Conservation (phyloP, 441 rosid genomes). For the Adansonia grandidieri region DNA sequence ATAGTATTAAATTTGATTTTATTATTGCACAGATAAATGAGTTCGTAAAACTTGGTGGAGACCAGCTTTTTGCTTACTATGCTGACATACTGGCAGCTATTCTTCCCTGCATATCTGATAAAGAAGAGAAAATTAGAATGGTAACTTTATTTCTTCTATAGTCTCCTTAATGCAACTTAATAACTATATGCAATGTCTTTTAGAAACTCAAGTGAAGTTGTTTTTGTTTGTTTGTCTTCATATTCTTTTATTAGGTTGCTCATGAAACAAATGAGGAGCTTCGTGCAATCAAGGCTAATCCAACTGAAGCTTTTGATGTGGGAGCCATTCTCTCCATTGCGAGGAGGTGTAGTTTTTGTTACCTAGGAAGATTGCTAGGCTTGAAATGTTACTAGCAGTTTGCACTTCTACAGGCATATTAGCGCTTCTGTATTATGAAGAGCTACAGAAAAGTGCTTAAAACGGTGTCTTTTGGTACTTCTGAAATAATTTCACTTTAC, state of each 20-base stretch:
- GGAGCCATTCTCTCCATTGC: slow-evolving; percentile 89
- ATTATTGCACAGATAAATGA: slow-evolving; percentile 80
- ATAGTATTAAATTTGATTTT: slow-evolving; percentile 6
- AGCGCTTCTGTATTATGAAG: slow-evolving; percentile 28
- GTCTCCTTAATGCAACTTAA: slow-evolving; percentile 19
- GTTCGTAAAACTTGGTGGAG: slow-evolving; percentile 99
- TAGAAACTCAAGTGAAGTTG: slow-evolving; percentile 29
- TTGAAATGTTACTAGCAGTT: slow-evolving; percentile 27
- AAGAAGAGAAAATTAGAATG: slow-evolving; percentile 99
- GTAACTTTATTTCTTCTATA: slow-evolving; percentile 55
- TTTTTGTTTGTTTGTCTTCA: slow-evolving; percentile 15
- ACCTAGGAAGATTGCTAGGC: slow-evolving; percentile 29
- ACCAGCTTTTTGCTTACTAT: slow-evolving; percentile 94
- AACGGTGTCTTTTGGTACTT: slow-evolving; percentile 1
- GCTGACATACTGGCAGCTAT: slow-evolving; percentile 97
- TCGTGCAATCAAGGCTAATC: slow-evolving; percentile 80
- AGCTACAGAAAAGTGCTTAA: slow-evolving; percentile 30
- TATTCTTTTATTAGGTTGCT: slow-evolving; percentile 69
- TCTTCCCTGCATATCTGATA: slow-evolving; percentile 97
- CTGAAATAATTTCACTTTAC: slow-evolving; percentile 23
- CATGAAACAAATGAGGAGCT: slow-evolving; percentile 99
- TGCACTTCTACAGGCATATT: slow-evolving; percentile 23
- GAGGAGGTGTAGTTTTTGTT: slow-evolving; percentile 68
- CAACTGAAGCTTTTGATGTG: slow-evolving; percentile 90
- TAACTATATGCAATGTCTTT: not conserved